Base-by-base conservation (phyloP, 441 rosid species). In the Erodium chrysanthum region DNA sequence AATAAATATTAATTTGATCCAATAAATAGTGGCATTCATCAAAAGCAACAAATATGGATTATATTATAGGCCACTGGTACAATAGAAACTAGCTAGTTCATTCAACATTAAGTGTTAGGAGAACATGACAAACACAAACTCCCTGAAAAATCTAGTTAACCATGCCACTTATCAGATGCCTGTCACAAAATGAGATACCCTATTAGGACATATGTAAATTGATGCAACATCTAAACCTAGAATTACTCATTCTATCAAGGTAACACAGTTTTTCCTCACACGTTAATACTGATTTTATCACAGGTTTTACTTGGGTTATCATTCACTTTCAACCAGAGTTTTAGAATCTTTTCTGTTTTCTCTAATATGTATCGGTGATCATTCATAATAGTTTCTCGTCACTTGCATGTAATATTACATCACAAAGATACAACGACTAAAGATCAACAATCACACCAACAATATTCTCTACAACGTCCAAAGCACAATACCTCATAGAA, bases 71-170 rank as follows among this genome's bases (percentile, higher is more conserved):
- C 63, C 64, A 59, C 33, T 59, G 64, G 17, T 11, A 59, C 3
- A 27, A 23, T 5, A 59, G 64, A 59, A 59, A 59, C 64, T 59
- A 12, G 27, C 7, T 9, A 56, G 23, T 18, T 54, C 61, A 54
- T 18, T 56, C 61, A 18, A 6, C 31, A 9, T 9, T 21, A 10
- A 21, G 12, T 58, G 22, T 12, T 8, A 6, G 63, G 29, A 10
- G 63, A 22, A 11, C 11, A 22, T 8, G 31, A 22, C 31, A 59
- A 58, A 58, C 63, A 3, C 15, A 25, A 22, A 59, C 12, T 59
- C 33, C 33, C 35, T 22, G 64, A 58, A 59, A 59, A 59, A 11
- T 59, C 15, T 59, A 59, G 64, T 59, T 59, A 59, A 12, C 3
- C 31, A 12, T 59, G 33, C 64, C 17, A 59, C 33, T 15, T 11